A percentile compares a stretch with the other conserved stretches of the same genome.
phyloP scores from a whole-genome alignment of 1,139 yeast genomes.

The Kazachstania sp. region DNA sequence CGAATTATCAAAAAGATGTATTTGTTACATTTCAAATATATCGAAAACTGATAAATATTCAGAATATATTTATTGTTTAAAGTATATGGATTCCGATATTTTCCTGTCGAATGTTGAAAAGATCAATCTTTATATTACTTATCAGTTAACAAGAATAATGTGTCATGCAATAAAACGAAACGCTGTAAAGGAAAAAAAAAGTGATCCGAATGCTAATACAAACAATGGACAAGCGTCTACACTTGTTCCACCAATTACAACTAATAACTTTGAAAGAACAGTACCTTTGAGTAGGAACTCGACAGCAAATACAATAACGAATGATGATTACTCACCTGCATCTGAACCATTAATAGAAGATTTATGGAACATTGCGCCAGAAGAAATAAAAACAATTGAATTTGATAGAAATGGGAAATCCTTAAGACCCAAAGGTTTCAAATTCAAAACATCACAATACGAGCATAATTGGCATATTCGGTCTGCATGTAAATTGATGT shows the following conservation, averaged over 20 bases:
- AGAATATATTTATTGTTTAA: slow-evolving; percentile 52
- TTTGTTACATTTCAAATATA: slow-evolving; percentile 56
- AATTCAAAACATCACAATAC: slow-evolving; percentile 53
- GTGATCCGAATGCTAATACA: neutral
- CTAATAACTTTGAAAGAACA: neutral
- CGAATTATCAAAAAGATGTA: slow-evolving; percentile 55
- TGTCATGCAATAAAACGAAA: slow-evolving; percentile 4
- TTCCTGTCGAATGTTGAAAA: slow-evolving; percentile 46
- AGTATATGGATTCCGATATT: slow-evolving; percentile 35
- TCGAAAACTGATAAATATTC: slow-evolving; percentile 31
- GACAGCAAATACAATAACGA: neutral
- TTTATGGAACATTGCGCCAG: slow-evolving; percentile 1
- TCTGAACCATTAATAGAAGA: neutral
- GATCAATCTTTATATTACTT: slow-evolving; percentile 55
- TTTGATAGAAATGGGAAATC: slow-evolving; percentile 5
- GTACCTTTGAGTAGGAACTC: neutral
- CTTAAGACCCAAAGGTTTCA: slow-evolving; percentile 22
- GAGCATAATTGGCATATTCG: slow-evolving; percentile 75
- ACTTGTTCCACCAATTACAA: no score
- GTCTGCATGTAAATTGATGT: slow-evolving; percentile 53
- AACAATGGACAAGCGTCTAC: neutral
- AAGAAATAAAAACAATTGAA: slow-evolving; percentile 2
- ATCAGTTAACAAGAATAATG: slow-evolving; percentile 36
- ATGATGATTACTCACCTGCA: neutral
- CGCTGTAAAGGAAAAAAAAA: neutral